These are phyloP conservation scores for Eucalyptus camaldulensis DNA, from an alignment of 345 rosid genomes.

Conservation along the genomic window DNA sequence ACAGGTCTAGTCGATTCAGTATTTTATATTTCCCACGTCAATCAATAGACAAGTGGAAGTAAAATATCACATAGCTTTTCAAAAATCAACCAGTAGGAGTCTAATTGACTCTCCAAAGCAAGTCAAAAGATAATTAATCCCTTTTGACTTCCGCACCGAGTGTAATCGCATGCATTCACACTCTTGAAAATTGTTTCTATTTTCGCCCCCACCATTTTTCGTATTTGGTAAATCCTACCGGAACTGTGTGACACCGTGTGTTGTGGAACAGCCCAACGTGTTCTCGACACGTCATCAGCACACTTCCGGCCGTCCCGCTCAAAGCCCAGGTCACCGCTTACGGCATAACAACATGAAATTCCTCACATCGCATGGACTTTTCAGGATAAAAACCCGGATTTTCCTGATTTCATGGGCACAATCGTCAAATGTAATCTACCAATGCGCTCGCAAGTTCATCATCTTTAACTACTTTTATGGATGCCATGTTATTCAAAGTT, in stretches of 20 bases:
- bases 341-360: background rate
- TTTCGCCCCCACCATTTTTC: background rate
- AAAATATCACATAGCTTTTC: rapidly evolving
- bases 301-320: background rate
- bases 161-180: background rate
- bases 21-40: background rate
- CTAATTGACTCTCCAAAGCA: background rate
- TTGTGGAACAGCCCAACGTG: background rate
- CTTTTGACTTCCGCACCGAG: background rate
- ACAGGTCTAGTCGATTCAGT: background rate
- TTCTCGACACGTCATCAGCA: background rate
- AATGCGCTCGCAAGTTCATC: background rate
- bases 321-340: background rate
- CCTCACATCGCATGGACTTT: background rate
- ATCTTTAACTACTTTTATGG: background rate
- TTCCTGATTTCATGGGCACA: background rate
- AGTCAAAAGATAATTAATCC: background rate
- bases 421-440: background rate
- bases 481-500: background rate
- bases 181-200: background rate
- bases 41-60: background rate
- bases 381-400: background rate
- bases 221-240: background rate
- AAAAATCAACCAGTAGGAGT: background rate
- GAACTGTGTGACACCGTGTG: background rate